Percentiles rank a stretch among this genome's conserved stretches.
These are phyloP conservation scores for Stropharia rugosoannulata DNA, from an alignment of 768 basidiomycete genomes.

Conservation along the genomic window DNA sequence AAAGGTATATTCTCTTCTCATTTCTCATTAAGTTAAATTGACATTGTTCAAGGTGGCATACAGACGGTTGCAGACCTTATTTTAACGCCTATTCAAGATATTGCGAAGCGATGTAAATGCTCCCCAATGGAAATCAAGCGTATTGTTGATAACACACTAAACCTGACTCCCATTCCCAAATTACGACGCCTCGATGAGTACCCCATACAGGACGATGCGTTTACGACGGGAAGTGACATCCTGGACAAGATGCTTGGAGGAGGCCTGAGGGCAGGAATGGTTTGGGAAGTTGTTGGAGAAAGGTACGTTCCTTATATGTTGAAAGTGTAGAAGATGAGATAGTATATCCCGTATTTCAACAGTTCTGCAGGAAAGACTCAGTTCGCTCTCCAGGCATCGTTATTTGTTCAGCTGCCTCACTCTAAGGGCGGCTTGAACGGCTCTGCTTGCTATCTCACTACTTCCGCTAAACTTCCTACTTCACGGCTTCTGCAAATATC, in stretches of 20 bases:
- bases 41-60: conserved; percentile 42
- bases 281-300: conserved; percentile 90
- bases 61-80: conserved; percentile 48
- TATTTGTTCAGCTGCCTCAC: conserved; percentile 71
- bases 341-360: conserved; percentile 7
- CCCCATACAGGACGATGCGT: conserved; percentile 40
- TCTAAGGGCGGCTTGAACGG: conserved; percentile 59
- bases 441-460: conserved; percentile 76
- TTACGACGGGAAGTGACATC: conserved; percentile 71
- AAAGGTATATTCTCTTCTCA: conserved; percentile 25
- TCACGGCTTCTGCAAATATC: conserved; percentile 66
- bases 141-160: conserved; percentile 51
- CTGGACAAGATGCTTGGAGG: conserved; percentile 77
- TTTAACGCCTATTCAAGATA: conserved; percentile 44
- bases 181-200: conserved; percentile 40
- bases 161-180: conserved; percentile 33
- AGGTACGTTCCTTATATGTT: conserved; percentile 48
- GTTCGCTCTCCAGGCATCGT: conserved; percentile 79
- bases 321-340: background rate
- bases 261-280: conserved; percentile 73
- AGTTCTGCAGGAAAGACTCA: conserved; percentile 97
- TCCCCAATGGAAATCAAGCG: conserved; percentile 46
- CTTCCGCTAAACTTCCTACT: conserved; percentile 69
- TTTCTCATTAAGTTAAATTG: background rate
- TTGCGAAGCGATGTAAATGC: conserved; percentile 56